Evolutionary conservation across 139 green algal species (phyloP), one percentile per base, ranked within the genome.

Genomic region (Micractinium conductrix): DNA sequence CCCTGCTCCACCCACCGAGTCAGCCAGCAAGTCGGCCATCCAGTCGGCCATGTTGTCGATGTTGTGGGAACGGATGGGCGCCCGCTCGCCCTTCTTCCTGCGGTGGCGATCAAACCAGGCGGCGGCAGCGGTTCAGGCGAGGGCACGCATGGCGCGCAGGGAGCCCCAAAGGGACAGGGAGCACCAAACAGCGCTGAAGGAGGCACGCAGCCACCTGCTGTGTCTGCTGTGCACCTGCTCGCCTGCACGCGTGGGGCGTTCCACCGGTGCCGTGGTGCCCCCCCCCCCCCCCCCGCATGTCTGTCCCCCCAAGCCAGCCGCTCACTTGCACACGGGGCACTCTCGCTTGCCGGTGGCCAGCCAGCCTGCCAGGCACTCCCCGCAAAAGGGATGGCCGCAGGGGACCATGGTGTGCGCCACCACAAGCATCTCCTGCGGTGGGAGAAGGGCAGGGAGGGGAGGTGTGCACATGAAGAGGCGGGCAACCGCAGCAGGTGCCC

Each of bases 371-470:
- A 91, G 62, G 84, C 87, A 91, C 19, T 70, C 48, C 30, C 87
- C 87, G 53, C 87, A 91, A 63, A 91, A 91, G 35, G 70, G 58
- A 62, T 91, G 87, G 72, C 82, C 82, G 60, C 87, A 91, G 17
- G 87, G 87, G 40, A 86, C 81, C 55, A 91, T 72, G 44, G 63
- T 76, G 75, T 89, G 84, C 26, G 84, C 62, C 14, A 53, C 84
- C 55, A 89, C 85, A 48, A 89, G 80, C 38, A 71, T 70, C 37
- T 89, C 87, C 79, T 84, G 78, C 62, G 73, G 62, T 26, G 14
- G 33, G 63, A 24, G 10, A 7, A 21, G 63, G 26, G 40, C 16
- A n/a, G 14, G 65, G 65, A 2, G 28, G 65, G 65, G 1, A 22
- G 10, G 1, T 1, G 28, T 1, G 33, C 1, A 44, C n/a, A 42